Base-by-base conservation (phyloP, 2,329 filamentous ascomycete species). In the Aspergillus quadricinctus region DNA sequence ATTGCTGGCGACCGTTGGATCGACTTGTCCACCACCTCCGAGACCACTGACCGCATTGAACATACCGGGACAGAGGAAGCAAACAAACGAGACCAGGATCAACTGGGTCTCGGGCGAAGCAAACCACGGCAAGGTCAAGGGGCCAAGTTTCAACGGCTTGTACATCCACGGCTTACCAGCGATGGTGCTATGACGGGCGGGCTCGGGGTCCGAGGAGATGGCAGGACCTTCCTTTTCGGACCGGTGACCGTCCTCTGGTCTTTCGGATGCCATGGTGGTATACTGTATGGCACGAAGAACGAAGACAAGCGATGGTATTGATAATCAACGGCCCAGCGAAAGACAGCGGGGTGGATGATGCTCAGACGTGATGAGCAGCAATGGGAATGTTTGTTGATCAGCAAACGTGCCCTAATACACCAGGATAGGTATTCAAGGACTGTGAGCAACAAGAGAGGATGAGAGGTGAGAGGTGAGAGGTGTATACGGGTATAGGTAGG, bases 61-160 rank as follows among this genome's bases (percentile, higher is more conserved):
- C 85, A 89, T 88, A 64, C 87, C 87, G 0, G 87, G 87, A 69
- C 87, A 89, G 59, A 89, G 70, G 78, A 89, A 88, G 69, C 86
- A 88, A 50, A 88, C 85, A 58, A 88, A 78, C 23, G 85, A 80
- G 54, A 92, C 87, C 79, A 92, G 82, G 59, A 88, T 66, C 37
- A 92, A 80, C 75, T 92, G 89, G 49, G 85, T 74, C 66, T 85
- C 83, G 11, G 89, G 89, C 56, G 88, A 90, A 23, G 89, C 89
- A 71, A 88, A 92, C 81, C 85, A 90, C 3, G 80, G 79, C 7
- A 88, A 58, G 61, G 81, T 80, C 56, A 75, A 74, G 50, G 77
- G 75, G 19, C 81, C 80, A 55, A 90, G 57, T 55, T 77, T 81
- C 66, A 84, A 67, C 50, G 80, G 77, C 67, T 82, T 85, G 79